Evolutionary conservation across 2,329 filamentous ascomycete genomes (phyloP), one percentile per base, ranked within the genome.

Genomic region (Fusarium annulatum): DNA sequence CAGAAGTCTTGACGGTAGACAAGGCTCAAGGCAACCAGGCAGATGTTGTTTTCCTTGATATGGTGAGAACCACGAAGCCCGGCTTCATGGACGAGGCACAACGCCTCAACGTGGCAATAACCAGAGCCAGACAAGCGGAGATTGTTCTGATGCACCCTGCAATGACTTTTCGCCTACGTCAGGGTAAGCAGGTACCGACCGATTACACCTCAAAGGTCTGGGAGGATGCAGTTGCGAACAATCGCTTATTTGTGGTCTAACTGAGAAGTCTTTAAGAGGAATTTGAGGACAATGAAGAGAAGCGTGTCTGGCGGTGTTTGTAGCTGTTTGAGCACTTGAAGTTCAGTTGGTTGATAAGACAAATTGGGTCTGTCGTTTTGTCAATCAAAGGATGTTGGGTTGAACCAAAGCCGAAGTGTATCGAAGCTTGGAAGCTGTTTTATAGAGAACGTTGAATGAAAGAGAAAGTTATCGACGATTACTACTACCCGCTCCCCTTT

Each of bases 1-100:
- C 86, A 0, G 78, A 83, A 30, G 81, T 85, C 0, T 71, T 85
- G 23, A 87, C 85, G 0, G 81, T 86, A 2, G 86, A 86, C 56
- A 84, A 81, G 9, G 82, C 84, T 0, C 85, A 87, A 43, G 86
- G 86, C 0, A 84, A 85, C 19, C 84, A 87, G 64, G 85, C 86
- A 0, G 86, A 87, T 45, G 79, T 86, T 9, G 84, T 87, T 1
- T 83, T 86, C 39, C 78, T 87, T 0, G 86, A 87, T 75, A 80
- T 86, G 69, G 85, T 87, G 5, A 79, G 83, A n/a, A 82, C 82
- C 0, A 76, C 74, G 1, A 77, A 77, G 1, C 82, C 83, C 0
- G 80, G 79, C 0, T 86, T 86, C 56, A 82, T 86, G 75, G 81
- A 86, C 28, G 82, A 86, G 21, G 77, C 82, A 0, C 83, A 85